These are phyloP conservation scores for Saccharomyces uvarum DNA, from an alignment of 1,139 yeast genomes.

Conservation along the genomic window DNA sequence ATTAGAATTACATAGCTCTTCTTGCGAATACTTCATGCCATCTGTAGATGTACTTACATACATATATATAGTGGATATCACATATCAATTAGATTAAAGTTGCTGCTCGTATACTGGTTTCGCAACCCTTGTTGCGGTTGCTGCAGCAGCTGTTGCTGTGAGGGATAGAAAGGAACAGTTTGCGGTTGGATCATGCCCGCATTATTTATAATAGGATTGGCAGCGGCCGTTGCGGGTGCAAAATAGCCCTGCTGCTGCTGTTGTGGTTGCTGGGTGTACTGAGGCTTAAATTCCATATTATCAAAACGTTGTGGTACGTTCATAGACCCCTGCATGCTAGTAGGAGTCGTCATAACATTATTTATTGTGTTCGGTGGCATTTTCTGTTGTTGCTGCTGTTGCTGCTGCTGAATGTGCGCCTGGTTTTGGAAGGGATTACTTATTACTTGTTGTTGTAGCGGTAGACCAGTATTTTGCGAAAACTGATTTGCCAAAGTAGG, in stretches of 20 bases:
- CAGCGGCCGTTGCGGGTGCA: constrained; percentile 2
- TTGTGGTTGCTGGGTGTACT: constrained; percentile 4
- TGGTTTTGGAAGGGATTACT: constrained; percentile 41
- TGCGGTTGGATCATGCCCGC: not conserved
- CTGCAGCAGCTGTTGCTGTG: not conserved
- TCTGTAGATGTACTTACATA: not conserved
- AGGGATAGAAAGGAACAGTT: not conserved
- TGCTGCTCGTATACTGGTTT: constrained; percentile 6
- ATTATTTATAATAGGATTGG: constrained; percentile 1
- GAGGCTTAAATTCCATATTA: constrained; percentile 11
- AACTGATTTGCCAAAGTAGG: constrained; percentile 21
- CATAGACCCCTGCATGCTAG: constrained; percentile 1
- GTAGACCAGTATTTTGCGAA: constrained; percentile 13
- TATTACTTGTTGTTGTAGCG: constrained; percentile 9
- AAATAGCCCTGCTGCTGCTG: not conserved
- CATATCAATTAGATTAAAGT: constrained; percentile 29
- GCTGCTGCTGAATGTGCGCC: constrained; percentile 12
- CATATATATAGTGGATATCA: constrained; percentile 4
- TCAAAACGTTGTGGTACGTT: constrained; percentile 15
- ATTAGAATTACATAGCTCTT: not conserved
- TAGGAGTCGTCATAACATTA: constrained; percentile 46
- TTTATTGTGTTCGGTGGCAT: constrained; percentile 40
- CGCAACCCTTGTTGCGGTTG: not conserved
- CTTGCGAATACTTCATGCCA: not conserved
- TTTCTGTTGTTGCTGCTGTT: constrained; percentile 23